phyloP scores from a whole-genome alignment of 2,329 filamentous ascomycete genomes.

The Sarocladium strictum region DNA sequence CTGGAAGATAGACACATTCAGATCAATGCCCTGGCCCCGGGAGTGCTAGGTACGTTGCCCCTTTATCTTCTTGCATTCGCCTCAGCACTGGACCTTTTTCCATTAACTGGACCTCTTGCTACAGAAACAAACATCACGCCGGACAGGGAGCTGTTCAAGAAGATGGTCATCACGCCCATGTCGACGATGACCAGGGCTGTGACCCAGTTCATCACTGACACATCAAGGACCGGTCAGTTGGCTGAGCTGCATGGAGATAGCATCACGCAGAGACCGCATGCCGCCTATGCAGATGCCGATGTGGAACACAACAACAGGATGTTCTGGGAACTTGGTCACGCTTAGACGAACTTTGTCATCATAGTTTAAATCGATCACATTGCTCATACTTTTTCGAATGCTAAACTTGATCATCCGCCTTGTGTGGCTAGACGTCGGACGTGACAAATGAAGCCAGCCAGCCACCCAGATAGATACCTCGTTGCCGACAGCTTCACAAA shows the following conservation, averaged over 20 bases:
- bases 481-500: background rate
- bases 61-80: too few species aligned
- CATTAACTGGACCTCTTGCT: background rate
- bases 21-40: slow-evolving; percentile 4
- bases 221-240: background rate
- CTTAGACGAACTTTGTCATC: background rate
- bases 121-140: slow-evolving; percentile 1
- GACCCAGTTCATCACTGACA: background rate
- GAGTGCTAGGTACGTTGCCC: background rate
- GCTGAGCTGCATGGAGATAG: slow-evolving; percentile 1
- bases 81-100: too few species aligned
- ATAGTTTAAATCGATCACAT: background rate
- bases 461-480: background rate
- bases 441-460: too few species aligned
- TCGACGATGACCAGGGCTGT: background rate
- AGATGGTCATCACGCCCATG: slow-evolving; percentile 5
- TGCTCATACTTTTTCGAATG: background rate
- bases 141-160: slow-evolving; percentile 7
- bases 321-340: slow-evolving; percentile 1
- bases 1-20: background rate
- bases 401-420: background rate
- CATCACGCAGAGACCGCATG: background rate
- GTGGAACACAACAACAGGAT: slow-evolving; percentile 2
- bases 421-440: background rate
- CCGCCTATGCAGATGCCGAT: slow-evolving; percentile 1